Percentiles rank a stretch among this genome's conserved stretches.
Evolutionary conservation across 768 basidiomycete genomes (phyloP).

Genomic region (Tremella fuciformis): DNA sequence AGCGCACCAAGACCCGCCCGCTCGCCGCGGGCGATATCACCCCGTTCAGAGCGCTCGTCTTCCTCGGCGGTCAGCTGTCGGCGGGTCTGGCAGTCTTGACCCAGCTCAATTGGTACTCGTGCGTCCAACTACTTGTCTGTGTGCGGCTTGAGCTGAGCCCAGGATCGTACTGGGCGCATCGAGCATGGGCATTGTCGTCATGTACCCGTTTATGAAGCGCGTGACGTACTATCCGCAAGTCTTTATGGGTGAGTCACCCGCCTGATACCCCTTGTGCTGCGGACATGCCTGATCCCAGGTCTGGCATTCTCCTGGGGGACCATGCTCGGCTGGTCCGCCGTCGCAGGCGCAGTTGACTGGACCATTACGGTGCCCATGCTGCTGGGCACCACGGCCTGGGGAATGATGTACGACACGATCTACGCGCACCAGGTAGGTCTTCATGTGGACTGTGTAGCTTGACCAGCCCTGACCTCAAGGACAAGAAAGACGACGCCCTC

Average conservation of each 20-base stretch:
- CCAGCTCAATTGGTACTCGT: conserved; percentile 96
- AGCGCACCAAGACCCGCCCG: conserved; percentile 80
- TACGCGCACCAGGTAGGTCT: conserved; percentile 85
- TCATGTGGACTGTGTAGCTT: neutral
- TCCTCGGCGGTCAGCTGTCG: conserved; percentile 76
- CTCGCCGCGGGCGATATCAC: conserved; percentile 80
- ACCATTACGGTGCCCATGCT: conserved; percentile 79
- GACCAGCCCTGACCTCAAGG: conserved; percentile 56
- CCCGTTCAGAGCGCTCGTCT: conserved; percentile 68
- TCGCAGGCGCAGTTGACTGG: conserved; percentile 79
- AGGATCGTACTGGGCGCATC: conserved; percentile 91
- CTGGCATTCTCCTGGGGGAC: conserved; percentile 98
- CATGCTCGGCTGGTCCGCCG: conserved; percentile 91
- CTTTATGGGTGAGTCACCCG: conserved; percentile 72
- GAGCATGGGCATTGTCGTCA: conserved; percentile 76
- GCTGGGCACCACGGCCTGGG: conserved; percentile 85
- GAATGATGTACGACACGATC: conserved; percentile 93
- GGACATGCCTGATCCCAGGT: conserved; percentile 56
- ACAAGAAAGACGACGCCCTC: conserved; percentile 83
- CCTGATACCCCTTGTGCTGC: too few relatives aligned
- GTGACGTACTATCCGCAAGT: conserved; percentile 96
- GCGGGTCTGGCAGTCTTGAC: conserved; percentile 79
- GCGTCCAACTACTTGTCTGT: conserved; percentile 24
- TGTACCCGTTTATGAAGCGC: conserved; percentile 97
- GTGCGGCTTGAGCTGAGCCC: conserved; percentile 2